Conservation (phyloP, 805 yeast genomes). For the Pichia membranifaciens region DNA sequence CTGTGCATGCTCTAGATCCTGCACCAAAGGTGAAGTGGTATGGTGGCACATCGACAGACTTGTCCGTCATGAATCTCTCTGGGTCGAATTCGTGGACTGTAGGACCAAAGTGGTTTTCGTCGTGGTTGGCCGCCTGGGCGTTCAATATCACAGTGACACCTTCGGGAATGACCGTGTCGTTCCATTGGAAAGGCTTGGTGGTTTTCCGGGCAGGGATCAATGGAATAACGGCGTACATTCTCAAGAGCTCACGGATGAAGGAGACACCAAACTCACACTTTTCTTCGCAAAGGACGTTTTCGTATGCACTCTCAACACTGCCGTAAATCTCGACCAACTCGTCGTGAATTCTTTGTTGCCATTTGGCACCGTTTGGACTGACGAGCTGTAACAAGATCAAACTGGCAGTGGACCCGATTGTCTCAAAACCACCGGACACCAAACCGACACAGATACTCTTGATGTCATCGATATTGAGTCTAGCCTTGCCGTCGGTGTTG, state of each 20-base stretch:
- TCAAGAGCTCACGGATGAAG: conserved; percentile 17
- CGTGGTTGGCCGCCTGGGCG: conserved; percentile 24
- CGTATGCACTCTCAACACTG: conserved; percentile 17
- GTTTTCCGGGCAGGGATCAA: conserved; percentile 23
- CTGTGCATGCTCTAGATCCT: conserved; percentile 23
- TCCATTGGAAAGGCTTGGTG: conserved; percentile 13
- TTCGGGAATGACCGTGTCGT: conserved; percentile 15
- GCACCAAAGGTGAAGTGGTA: conserved; percentile 23
- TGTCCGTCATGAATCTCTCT: conserved; percentile 16
- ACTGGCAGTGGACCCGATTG: conserved; percentile 19
- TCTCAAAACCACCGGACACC: conserved; percentile 24
- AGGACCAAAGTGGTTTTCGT: conserved; percentile 15
- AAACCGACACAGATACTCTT: conserved; percentile 22
- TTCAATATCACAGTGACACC: conserved; percentile 21
- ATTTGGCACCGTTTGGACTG: conserved; percentile 12
- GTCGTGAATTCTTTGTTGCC: conserved; percentile 19
- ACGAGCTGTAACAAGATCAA: conserved; percentile 17
- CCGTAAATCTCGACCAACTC: conserved; percentile 16
- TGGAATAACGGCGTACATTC: conserved; percentile 23
- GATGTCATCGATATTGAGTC: conserved; percentile 19
- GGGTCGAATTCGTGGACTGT: conserved; percentile 20
- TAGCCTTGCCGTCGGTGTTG: conserved; percentile 23
- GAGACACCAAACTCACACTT: conserved; percentile 19
- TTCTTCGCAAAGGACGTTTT: conserved; percentile 17
- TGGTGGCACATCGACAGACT: conserved; percentile 16